Conservation (phyloP, 2,329 filamentous ascomycete genomes). For the Nemania sp. region DNA sequence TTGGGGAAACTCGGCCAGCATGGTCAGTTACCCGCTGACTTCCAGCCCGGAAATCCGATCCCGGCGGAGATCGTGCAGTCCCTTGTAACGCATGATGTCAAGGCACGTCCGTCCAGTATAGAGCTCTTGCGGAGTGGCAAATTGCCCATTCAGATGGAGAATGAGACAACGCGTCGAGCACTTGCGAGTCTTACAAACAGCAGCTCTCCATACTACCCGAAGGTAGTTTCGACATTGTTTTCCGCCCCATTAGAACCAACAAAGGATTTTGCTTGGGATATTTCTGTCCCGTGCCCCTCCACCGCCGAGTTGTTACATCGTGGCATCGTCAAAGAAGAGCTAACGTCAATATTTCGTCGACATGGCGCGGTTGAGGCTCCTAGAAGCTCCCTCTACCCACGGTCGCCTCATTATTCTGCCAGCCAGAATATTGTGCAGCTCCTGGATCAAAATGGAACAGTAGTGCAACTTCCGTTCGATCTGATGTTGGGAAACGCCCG, state of each 20-base stretch:
- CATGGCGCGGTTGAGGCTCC: slow-evolving; percentile 87
- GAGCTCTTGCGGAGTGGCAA: slow-evolving; percentile 86
- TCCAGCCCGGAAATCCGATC: slow-evolving; percentile 69
- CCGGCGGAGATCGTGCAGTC: slow-evolving; percentile 80
- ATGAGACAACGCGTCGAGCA: slow-evolving; percentile 84
- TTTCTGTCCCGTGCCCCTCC: slow-evolving; percentile 60
- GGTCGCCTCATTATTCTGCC: slow-evolving; percentile 74
- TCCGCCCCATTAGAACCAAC: slow-evolving; percentile 74
- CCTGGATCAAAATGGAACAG: slow-evolving; percentile 80
- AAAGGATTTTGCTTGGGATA: slow-evolving; percentile 81
- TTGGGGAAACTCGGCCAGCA: slow-evolving; percentile 70
- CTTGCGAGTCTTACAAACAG: slow-evolving; percentile 81
- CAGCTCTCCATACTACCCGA: slow-evolving; percentile 84
- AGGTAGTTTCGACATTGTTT: slow-evolving; percentile 87
- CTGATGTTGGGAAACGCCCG: slow-evolving; percentile 87
- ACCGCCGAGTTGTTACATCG: slow-evolving; percentile 70
- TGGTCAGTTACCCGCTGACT: slow-evolving; percentile 73
- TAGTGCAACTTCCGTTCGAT: slow-evolving; percentile 93
- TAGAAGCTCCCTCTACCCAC: slow-evolving; percentile 77
- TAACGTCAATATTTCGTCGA: slow-evolving; percentile 79
- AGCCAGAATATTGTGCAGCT: slow-evolving; percentile 73
- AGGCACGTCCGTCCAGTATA: slow-evolving; percentile 77
- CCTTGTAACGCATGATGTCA: slow-evolving; percentile 80
- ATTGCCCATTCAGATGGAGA: slow-evolving; percentile 88
- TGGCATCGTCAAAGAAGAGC: slow-evolving; percentile 71